Percentiles rank a stretch among this genome's conserved stretches.
phyloP scores from a whole-genome alignment of 192 early-diverging fungal genomes.

The Haplosporangium gracile region DNA sequence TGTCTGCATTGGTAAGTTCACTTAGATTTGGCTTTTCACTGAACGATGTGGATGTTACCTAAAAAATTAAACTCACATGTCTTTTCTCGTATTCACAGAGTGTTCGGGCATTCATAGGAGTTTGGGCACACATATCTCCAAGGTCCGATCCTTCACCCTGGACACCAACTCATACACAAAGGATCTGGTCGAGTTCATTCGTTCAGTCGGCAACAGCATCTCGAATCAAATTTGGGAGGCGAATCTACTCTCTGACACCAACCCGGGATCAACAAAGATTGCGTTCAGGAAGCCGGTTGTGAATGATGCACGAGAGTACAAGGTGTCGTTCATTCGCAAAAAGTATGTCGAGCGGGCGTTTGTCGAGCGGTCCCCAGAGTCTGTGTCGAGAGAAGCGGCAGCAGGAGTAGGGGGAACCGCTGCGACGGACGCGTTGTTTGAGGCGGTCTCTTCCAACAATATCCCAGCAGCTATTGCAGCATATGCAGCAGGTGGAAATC shows the following conservation, averaged over 20 bases:
- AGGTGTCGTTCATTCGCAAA: constrained; percentile 67
- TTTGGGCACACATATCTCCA: constrained; percentile 80
- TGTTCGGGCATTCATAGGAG: constrained; percentile 81
- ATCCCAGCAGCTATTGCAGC: constrained; percentile 56
- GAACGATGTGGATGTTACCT: background rate
- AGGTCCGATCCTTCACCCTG: constrained; percentile 76
- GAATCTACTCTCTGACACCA: constrained; percentile 15
- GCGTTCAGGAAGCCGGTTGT: constrained; percentile 57
- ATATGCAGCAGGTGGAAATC: constrained; percentile 54
- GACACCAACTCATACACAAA: constrained; percentile 76
- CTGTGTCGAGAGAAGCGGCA: background rate
- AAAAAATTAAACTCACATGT: too few species aligned
- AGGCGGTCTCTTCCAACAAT: constrained; percentile 58
- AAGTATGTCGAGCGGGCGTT: constrained; percentile 70
- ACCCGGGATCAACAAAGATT: background rate
- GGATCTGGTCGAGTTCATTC: constrained; percentile 71
- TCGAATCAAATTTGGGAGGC: constrained; percentile 80
- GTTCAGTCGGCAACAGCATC: constrained; percentile 70
- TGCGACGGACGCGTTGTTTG: constrained; percentile 55
- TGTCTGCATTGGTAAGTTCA: constrained; percentile 72
- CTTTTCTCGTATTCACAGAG: constrained; percentile 49
- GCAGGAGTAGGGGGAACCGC: constrained; percentile 4
- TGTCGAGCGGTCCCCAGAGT: constrained; percentile 28
- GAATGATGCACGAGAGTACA: constrained; percentile 63
- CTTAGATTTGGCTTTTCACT: background rate